phyloP scores from a whole-genome alignment of 2,329 filamentous ascomycete genomes.

The Bimuria novae-zelandiae region DNA sequence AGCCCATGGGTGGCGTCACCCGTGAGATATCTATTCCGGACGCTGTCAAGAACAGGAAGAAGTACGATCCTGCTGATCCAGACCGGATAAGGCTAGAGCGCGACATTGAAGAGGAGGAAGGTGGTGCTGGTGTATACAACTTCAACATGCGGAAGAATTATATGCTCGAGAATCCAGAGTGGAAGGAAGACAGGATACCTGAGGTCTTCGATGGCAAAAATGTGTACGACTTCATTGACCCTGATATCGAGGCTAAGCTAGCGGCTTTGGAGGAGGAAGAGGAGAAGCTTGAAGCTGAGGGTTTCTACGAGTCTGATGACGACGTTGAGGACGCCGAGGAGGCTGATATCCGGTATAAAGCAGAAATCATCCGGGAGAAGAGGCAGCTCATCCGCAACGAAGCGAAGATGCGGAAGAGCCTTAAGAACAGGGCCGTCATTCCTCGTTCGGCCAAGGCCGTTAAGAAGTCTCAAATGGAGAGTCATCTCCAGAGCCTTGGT shows the following conservation, averaged over 20 bases:
- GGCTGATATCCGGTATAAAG: conserved; percentile 86
- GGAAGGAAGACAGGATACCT: conserved; percentile 95
- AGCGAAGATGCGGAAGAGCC: conserved; percentile 89
- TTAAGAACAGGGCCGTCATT: conserved; percentile 96
- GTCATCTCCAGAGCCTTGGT: conserved; percentile 81
- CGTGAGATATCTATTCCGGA: conserved; percentile 89
- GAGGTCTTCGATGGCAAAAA: conserved; percentile 96
- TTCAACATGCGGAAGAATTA: conserved; percentile 90
- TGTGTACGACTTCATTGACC: conserved; percentile 95
- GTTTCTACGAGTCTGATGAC: conserved; percentile 79
- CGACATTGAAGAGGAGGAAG: conserved; percentile 89
- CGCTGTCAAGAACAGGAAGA: conserved; percentile 76
- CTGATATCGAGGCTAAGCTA: conserved; percentile 93
- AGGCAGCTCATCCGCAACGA: conserved; percentile 90
- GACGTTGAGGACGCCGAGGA: conserved; percentile 87
- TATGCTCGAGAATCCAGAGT: conserved; percentile 82
- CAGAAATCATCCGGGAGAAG: conserved; percentile 94
- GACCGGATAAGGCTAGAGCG: conserved; percentile 78
- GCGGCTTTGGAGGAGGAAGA: conserved; percentile 93
- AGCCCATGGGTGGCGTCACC: conserved; percentile 78
- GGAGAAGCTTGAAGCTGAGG: conserved; percentile 86
- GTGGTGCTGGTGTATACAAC: conserved; percentile 94
- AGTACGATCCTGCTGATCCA: conserved; percentile 91
- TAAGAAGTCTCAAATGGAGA: conserved; percentile 84
- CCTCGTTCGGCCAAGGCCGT: conserved; percentile 81